Conservation (phyloP, 495 filamentous ascomycete species). For the Penicillium malachiteum region DNA sequence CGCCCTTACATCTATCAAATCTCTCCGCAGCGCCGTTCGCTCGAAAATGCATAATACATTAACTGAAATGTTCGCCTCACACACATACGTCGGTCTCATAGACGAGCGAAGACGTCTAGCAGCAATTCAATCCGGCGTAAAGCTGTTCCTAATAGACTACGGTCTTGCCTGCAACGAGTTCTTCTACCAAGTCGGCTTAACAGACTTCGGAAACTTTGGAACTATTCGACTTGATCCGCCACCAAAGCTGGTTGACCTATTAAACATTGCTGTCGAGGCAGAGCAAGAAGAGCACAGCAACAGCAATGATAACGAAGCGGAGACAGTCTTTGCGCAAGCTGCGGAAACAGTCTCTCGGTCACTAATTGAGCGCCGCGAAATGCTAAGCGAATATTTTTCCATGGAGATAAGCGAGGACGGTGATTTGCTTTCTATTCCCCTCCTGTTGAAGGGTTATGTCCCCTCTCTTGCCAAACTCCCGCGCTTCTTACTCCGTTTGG, state of each 20-base stretch:
- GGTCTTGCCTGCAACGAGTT: slow-evolving; percentile 84
- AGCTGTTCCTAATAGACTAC: slow-evolving; percentile 93
- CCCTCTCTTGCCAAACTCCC: slow-evolving; percentile 85
- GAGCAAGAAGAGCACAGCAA: slow-evolving; percentile 44
- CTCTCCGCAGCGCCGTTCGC: slow-evolving; percentile 76
- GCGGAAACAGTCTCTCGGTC: slow-evolving; percentile 58
- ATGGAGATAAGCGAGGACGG: slow-evolving; percentile 78
- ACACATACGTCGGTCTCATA: slow-evolving; percentile 92
- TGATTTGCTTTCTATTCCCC: slow-evolving; percentile 73
- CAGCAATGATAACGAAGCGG: slow-evolving; percentile 40
- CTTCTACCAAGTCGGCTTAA: slow-evolving; percentile 96
- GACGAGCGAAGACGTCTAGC: slow-evolving; percentile 84
- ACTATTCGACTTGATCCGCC: slow-evolving; percentile 75
- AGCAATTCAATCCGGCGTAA: slow-evolving; percentile 90
- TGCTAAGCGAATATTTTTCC: slow-evolving; percentile 92
- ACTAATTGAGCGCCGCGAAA: slow-evolving; percentile 72
- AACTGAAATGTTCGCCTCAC: slow-evolving; percentile 83
- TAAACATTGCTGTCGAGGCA: slow-evolving; percentile 69
- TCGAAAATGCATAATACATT: slow-evolving; percentile 84
- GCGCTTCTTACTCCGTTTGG: slow-evolving; percentile 81
- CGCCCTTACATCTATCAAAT: slow-evolving; percentile 75
- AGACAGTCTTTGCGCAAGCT: slow-evolving; percentile 65
- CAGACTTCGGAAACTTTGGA: slow-evolving; percentile 96
- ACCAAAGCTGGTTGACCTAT: slow-evolving; percentile 66
- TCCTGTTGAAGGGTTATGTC: slow-evolving; percentile 85